Evolutionary conservation across 2,329 filamentous ascomycete species (phyloP), one percentile per base, ranked within the genome.

Genomic region (Proliferodiscus dingleyae): DNA sequence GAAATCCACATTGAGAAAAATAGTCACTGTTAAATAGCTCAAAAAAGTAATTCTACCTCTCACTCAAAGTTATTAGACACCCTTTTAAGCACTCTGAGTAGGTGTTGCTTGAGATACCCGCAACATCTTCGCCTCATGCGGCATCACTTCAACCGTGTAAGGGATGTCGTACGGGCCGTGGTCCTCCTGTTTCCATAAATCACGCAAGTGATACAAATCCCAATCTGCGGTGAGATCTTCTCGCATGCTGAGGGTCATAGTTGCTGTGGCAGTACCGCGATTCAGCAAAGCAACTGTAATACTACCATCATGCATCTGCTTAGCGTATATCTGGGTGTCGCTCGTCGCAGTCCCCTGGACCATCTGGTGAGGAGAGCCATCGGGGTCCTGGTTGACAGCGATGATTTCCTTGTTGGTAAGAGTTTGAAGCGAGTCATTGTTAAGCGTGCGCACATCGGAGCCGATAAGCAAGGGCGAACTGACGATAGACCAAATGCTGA

Each of bases 391-490:
- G 22, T 62, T 68, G 21, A 70, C 52, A n/a, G 57, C 64, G 13
- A 69, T 66, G 13, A 68, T 57, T 26, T 68, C 66, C 7, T 47
- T 38, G 21, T 60, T 60, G 7, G 46, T 54, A 6, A 60, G 55
- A 1, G 55, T 57, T 26, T 54, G 23, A 0, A 58, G 37, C 4
- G 50, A 32, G 39, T 55, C 47, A 2, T 32, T 18, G 18, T 37
- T 33, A 3, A 57, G 38, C 3, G 29, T 51, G 3, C 56, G 43
- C 7, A 55, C 43, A 13, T 53, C 11, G 59, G 50, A 47, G 3
- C 57, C 56, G 7, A 60, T 59, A 11, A 60, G 50, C 15, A 60
- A 36, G 16, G 57, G 56, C 8, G 47, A 51, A 11, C 47, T 45
- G 7, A 58, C 49, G 37, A 54, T 54, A 8, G 51, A 45, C 57